A percentile compares a stretch with the other conserved stretches of the same genome.
Evolutionary conservation across 495 filamentous ascomycete species (phyloP).

Genomic region (Aspergillus kassunensis): DNA sequence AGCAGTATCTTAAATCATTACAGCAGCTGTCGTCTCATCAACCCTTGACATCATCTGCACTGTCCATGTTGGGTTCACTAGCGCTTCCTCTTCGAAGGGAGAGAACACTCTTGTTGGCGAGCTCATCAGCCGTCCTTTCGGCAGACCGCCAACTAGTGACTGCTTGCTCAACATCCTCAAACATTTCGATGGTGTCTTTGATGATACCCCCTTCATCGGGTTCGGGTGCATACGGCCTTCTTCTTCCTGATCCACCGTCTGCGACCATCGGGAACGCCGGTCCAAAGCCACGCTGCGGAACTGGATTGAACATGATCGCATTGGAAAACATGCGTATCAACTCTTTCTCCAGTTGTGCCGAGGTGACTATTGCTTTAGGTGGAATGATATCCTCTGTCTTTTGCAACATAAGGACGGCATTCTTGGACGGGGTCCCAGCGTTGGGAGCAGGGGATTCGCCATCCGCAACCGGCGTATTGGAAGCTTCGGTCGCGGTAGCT

Average conservation of each 20-base stretch:
- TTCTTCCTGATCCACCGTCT: conserved; percentile 37
- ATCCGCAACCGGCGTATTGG: conserved; percentile 44
- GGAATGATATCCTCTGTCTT: conserved; percentile 72
- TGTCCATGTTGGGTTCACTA: conserved; percentile 42
- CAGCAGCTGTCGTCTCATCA: conserved; percentile 13
- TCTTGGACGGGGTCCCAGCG: conserved; percentile 33
- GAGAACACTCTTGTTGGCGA: conserved; percentile 40
- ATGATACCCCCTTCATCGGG: conserved; percentile 76
- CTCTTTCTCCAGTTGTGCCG: conserved; percentile 89
- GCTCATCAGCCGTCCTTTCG: conserved; percentile 45
- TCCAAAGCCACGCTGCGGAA: conserved; percentile 64
- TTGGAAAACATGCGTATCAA: conserved; percentile 97
- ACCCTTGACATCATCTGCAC: conserved; percentile 39
- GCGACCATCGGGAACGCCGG: conserved; percentile 50
- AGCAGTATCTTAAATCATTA: conserved; percentile 25
- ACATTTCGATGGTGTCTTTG: conserved; percentile 79
- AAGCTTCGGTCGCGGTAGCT: conserved; percentile 52
- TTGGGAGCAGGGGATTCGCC: conserved; percentile 39
- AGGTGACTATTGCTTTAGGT: conserved; percentile 89
- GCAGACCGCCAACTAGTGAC: conserved; percentile 57
- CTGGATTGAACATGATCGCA: conserved; percentile 94
- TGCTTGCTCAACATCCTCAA: conserved; percentile 65
- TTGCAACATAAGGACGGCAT: conserved; percentile 50
- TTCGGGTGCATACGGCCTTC: conserved; percentile 45
- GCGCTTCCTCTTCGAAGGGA: conserved; percentile 40